Evolutionary conservation across 495 filamentous ascomycete species (phyloP), one percentile per base, ranked within the genome.

Genomic region (Xylaria nigripes): DNA sequence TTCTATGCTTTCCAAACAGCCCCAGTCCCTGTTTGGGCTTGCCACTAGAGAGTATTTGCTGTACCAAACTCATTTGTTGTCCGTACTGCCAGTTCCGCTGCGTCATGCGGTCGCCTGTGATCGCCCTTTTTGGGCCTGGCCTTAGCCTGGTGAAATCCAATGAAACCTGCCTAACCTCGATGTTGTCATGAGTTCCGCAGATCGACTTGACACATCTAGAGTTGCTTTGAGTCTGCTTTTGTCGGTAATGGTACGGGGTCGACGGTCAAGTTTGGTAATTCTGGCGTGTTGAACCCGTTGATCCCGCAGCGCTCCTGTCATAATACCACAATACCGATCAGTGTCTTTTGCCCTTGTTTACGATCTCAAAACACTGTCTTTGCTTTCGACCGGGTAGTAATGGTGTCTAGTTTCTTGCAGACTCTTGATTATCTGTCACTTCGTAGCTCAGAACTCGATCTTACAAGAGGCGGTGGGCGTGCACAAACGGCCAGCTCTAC

Each of bases 51-150:
- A 66, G 61, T 69, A 72, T 73, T 75, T 76, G 71, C 71, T 69
- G 60, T 72, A 65, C 67, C 72, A 74, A 76, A 76, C 72, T 71
- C 65, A 66, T 67, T 71, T 71, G 68, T 62, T 72, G 57, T 68
- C 68, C 61, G 61, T 63, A 60, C 63, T 62, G 61, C 67, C 58
- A 68, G 57, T 63, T 57, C 49, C 64, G 59, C 62, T 70, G 68
- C 68, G 71, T 76, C 72, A 73, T 68, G 64, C 57, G 61, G 70
- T 65, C 65, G 62, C 60, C 68, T 70, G 61, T 68, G 64, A 55
- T 72, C 65, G 61, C 68, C 64, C 63, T 61, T 67, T 71, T 67
- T 55, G 67, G 68, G 66, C 52, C 61, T 68, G 55, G 50, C 58
- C 57, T 61, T 60, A 48, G 53, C 55, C 59, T 66, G 58, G 65